Base-by-base conservation (phyloP, 164 flowering plant genomes). In the Sedum album region DNA sequence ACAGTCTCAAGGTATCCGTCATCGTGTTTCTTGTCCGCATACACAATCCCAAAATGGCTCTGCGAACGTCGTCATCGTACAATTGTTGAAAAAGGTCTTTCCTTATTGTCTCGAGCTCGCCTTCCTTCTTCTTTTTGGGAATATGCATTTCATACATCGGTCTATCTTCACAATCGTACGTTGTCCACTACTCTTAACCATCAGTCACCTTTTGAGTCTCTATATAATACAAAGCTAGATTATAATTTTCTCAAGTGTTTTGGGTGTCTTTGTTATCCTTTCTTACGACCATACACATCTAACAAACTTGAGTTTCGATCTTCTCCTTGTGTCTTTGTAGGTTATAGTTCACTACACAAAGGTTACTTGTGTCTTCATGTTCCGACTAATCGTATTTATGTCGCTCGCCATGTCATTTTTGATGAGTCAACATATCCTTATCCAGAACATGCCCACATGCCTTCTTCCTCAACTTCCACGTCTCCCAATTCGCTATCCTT, bases 11-110 rank as follows among this genome's bases (percentile, higher is more conserved):
- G 76, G 73, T 0, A 74, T 74, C 17, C 7, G 0, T 0, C 79
- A 70, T 25, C 70, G 68, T 5, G 3, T 51, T 4, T 31, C 74
- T 6, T 74, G 74, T 5, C 82, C 72, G 0, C 73, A 74, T 23
- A 71, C 81, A 0, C 76, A 51, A 8, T 44, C 66, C 44, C 72
- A 71, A 31, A 70, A 73, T 57, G 70, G 77, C 0, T 14, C 42
- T 0, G 6, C 31, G 75, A 79, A 25, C 72, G 72, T 0, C 2
- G 48, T 0, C 68, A 73, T n/a, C 39, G 73, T 2, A 70, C 67
- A 18, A 28, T 78, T 3, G 71, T 72, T 2, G 66, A 77, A 21
- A 77, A 51, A 0, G 71, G 73, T 11, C 65, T 75, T 0, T 15
- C 77, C 8, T 28, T 76, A 0, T 46, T 76, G 8, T 28, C 66